Base-by-base conservation (phyloP, 495 filamentous ascomycete species). In the Podospora pseudopauciseta region DNA sequence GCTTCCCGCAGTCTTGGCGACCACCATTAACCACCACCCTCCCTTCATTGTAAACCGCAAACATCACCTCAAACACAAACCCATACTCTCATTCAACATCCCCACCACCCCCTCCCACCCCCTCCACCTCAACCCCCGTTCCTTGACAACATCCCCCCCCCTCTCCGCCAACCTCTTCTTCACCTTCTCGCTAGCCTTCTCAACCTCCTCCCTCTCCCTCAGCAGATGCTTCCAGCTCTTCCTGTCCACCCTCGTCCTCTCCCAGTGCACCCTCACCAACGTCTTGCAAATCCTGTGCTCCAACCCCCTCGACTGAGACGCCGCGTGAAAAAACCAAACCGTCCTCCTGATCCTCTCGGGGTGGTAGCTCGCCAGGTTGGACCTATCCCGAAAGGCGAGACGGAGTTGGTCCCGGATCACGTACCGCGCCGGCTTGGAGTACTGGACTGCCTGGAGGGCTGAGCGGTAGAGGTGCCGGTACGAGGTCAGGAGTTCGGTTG, bases 261-360 rank as follows among this genome's bases (percentile, higher is more conserved):
- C 64, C 68, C 83, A 90, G 69, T 82, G 79, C 23, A 88, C 84
- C 56, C 86, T 73, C 53, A 92, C 72, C 65, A 97, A 72, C 70
- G 90, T 96, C 77, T 88, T 92, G 63, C 97, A 64, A 62, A 99
- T 88, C 65, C 79, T 82, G 75, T 97, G 92, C 81, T 98, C 95
- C 20, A 94, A 67, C 0, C 93, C 92, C 27, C 78, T 84, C 67
- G 84, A 76, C 58, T 81, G 77, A 9, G 89, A 82, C 6, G 95
- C 95, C 30, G 85, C 84, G 49, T 87, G 80, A 5, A 98, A 82
- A 73, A 99, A 97, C 66, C 84, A 82, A 19, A 96, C 67, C 0
- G 95, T 99, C 64, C 92, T 91, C 63, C 80, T 76, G 49, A 97
- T 87, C 66, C 83, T 86, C 28, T 81, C 76, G 55, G 78, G 72